Evolutionary conservation across 345 rosid species (phyloP), one percentile per base, ranked within the genome.

Genomic region (Corymbia maculata): DNA sequence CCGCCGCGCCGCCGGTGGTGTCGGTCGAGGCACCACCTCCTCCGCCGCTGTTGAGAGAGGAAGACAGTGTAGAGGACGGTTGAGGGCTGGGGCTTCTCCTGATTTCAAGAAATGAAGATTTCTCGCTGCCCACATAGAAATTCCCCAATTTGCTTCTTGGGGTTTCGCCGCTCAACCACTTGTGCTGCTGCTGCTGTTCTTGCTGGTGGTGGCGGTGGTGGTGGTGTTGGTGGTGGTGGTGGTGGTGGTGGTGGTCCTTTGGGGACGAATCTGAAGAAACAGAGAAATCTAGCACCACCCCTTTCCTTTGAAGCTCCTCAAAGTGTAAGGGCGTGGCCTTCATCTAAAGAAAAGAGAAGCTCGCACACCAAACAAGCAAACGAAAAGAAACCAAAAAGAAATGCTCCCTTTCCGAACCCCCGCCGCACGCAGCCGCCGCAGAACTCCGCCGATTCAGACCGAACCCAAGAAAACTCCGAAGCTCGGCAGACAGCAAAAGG

Each of bases 271-370:
- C 90, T 53, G 94, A 86, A 88, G 94, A 91, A 57, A 94, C 89
- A 86, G 92, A 93, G 90, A 92, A 90, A 93, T 91, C 89, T 53
- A 91, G 90, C 91, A 94, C 70, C 85, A 66, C 86, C 92, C 93
- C 95, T 93, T 95, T 93, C 95, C 94, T 95, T 93, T 97, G 97
- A 97, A 93, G 94, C 61, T 93, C 94, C 92, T 94, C 93, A 91
- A 92, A 95, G 96, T 96, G 89, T 85, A 95, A 88, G 97, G 95
- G 97, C 94, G 94, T 95, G 95, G 95, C 98, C 95, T 94, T 91
- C 93, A 94, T 93, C 93, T 90, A 75, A 75, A 75, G 82, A 75
- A 75, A 75, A 85, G 86, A 80, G 52, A 22, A n/a, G 8, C 52
- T 45, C 85, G 50, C 75, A 64, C 50, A 57, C 85, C 84, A 88